These are phyloP conservation scores for Miscanthus lutarioriparius DNA, from an alignment of 176 grass and related monocot genomes.

Conservation along the genomic window DNA sequence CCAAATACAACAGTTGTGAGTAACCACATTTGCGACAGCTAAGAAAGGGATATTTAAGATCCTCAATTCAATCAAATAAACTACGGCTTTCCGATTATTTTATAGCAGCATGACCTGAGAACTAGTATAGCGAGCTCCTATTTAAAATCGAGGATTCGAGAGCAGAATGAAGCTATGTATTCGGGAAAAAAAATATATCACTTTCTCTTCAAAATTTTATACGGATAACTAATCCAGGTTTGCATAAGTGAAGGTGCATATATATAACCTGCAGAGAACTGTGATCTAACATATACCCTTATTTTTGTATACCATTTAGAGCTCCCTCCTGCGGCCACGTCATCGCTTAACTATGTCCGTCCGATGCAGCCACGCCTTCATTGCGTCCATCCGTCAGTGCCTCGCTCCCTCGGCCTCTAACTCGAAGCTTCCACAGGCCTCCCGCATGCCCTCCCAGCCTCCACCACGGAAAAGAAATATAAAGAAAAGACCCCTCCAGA, in stretches of 20 bases:
- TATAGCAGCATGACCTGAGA: background rate
- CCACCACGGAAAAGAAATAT: no score
- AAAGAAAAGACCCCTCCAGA: no score
- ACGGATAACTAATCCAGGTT: background rate
- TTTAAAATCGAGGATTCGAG: background rate
- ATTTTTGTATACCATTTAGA: no score
- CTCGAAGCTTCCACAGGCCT: no score
- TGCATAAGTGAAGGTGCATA: background rate
- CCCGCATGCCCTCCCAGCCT: no score
- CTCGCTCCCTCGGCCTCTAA: no score
- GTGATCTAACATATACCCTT: no score
- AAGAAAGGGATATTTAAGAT: slow-evolving; percentile 20
- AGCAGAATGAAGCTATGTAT: background rate
- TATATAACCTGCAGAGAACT: background rate
- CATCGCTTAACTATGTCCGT: no score
- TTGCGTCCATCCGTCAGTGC: no score
- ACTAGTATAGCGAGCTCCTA: background rate
- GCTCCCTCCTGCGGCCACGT: no score
- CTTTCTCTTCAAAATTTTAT: background rate
- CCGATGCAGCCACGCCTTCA: no score
- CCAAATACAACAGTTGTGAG: slow-evolving; percentile 3
- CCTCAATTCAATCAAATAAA: slow-evolving; percentile 22
- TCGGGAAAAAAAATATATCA: background rate
- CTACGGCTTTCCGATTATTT: background rate
- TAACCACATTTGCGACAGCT: background rate